Evolutionary conservation across 805 yeast genomes (phyloP), one percentile per base, ranked within the genome.

Genomic region (Debaryomyces castellii): DNA sequence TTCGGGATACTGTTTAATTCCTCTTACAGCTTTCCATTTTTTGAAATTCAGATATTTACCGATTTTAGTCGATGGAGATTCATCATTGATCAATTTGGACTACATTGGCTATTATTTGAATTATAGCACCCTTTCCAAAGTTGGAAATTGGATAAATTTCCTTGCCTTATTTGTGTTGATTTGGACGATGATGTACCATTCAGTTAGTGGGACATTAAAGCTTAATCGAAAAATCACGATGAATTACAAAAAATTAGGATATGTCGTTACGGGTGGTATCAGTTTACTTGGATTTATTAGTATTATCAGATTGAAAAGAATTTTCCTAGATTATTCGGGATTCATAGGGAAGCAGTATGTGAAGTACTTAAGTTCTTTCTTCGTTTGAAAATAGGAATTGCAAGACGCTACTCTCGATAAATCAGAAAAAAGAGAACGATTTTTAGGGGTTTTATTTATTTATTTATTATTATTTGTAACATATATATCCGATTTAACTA

Each of bases 51-150:
- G 89, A 43, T 40, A 73, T 3, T 66, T 68, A 0, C 90, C 92
- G 0, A 22, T 69, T n/a, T 14, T 54, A 2, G 66, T 81, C 1
- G 87, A 83, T 47, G 90, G 89, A 0, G 92, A 85, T 59, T 77
- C 85, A 2, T 73, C 83, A 1, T 64, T 77, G 44, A 62, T 87
- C 17, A 74, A 67, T 37, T 62, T 87, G 37, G 75, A 77, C 7
- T 85, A 71, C 53, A 67, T 85, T 8, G 53, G 81, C 0, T 73
- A 75, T 49, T 54, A 69, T 23, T 48, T 57, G 38, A 50, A 49
- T 36, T 36, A 43, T 25, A 53, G 62, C 7, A 40, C 51, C 7
- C 36, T 53, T 18, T 40, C 48, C 14, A 41, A 43, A 23, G 28
- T 50, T 22, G 69, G 67, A 1, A 62, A 62, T 6, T 27, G 44